Conservation (phyloP, 768 basidiomycete species). For the Boletus speciosus region DNA sequence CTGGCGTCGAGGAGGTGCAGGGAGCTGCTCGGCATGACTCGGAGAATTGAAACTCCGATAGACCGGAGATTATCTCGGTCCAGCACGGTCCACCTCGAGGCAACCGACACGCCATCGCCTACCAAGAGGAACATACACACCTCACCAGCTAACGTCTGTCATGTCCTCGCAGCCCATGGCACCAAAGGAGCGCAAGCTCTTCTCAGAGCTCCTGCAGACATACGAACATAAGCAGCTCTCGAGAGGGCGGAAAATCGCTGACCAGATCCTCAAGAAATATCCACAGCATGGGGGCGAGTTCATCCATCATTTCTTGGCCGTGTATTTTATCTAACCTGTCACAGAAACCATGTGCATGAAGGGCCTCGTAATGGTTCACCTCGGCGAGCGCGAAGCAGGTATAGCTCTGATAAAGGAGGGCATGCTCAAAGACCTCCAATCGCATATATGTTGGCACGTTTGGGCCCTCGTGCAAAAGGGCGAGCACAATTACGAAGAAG, state of each 20-base stretch:
- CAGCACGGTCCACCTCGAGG: neutral
- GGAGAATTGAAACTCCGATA: neutral
- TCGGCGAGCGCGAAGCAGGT: conserved; percentile 78
- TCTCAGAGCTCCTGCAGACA: conserved; percentile 79
- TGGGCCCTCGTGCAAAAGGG: conserved; percentile 92
- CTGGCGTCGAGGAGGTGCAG: neutral
- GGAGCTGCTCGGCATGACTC: neutral
- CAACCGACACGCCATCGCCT: neutral
- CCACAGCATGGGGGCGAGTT: conserved; percentile 92
- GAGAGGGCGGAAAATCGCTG: conserved; percentile 86
- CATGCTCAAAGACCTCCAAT: conserved; percentile 72
- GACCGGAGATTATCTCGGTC: neutral
- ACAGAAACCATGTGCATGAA: conserved; percentile 96
- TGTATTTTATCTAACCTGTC: neutral
- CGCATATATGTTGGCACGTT: conserved; percentile 98
- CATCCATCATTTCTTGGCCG: neutral
- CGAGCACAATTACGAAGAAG: conserved; percentile 93
- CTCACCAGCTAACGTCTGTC: neutral
- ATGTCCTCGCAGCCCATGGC: conserved; percentile 46
- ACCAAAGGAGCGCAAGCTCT: conserved; percentile 78
- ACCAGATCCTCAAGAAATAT: conserved; percentile 91
- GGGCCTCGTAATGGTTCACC: conserved; percentile 79
- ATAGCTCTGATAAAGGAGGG: conserved; percentile 83
- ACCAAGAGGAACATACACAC: neutral
- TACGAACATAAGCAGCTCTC: conserved; percentile 90